Evolutionary conservation across 192 early-diverging fungal genomes (phyloP).

Genomic region (Backusella macrospora): DNA sequence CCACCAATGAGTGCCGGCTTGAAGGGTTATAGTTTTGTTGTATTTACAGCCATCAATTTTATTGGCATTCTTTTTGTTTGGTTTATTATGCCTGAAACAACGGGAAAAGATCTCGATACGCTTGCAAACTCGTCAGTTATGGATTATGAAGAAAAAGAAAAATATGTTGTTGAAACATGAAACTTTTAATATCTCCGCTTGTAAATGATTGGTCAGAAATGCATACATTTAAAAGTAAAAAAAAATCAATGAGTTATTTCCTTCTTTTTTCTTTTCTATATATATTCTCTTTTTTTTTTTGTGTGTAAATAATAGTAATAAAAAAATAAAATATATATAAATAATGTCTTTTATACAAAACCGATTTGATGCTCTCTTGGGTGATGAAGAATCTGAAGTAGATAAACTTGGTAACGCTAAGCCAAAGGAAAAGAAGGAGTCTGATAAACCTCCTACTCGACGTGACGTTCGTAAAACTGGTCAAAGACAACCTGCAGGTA

Average conservation of each 20-base stretch:
- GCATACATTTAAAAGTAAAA: no score
- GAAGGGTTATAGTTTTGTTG: conserved; percentile 51
- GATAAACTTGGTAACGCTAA: conserved; percentile 18
- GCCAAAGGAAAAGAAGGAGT: conserved; percentile 12
- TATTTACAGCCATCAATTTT: conserved; percentile 71
- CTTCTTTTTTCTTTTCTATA: no score
- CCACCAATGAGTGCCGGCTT: conserved; percentile 35
- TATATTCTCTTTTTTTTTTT: no score
- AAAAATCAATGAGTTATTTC: no score
- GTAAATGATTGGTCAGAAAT: no score
- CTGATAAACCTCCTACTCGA: conserved; percentile 9
- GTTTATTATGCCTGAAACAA: conserved; percentile 79
- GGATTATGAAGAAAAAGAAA: no score
- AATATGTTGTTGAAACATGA: no score
- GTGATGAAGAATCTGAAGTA: conserved; percentile 18
- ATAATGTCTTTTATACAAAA: conserved; percentile 15
- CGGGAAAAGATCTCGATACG: conserved; percentile 27
- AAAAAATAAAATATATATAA: no score
- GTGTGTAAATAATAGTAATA: no score
- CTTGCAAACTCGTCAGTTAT: neutral
- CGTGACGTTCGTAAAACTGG: conserved; percentile 13
- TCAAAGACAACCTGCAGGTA: conserved; percentile 23
- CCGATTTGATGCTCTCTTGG: conserved; percentile 12
- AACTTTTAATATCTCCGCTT: no score
- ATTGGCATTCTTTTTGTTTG: conserved; percentile 65